These are phyloP conservation scores for Misopates orontium DNA, from an alignment of 257 asterid genomes.

Conservation along the genomic window DNA sequence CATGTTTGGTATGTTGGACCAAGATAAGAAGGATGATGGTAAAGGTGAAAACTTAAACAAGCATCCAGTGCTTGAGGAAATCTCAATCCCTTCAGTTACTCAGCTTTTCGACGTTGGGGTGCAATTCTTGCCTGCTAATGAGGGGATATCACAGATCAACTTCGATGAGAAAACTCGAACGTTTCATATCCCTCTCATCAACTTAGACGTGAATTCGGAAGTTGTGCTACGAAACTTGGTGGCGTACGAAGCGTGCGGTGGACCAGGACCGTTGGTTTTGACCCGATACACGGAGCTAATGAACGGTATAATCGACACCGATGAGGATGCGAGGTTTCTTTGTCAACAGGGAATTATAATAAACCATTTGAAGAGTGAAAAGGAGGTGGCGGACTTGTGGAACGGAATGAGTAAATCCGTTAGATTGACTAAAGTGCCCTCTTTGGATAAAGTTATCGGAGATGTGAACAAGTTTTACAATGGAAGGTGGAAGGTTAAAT, in stretches of 20 bases:
- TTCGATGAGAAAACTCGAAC: conserved; percentile 30
- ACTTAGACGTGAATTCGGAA: conserved; percentile 37
- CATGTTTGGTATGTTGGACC: conserved; percentile 12
- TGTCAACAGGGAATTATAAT: conserved; percentile 54
- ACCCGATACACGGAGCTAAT: conserved; percentile 62
- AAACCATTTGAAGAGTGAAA: conserved; percentile 69
- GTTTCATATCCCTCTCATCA: conserved; percentile 31
- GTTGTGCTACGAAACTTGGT: conserved; percentile 45
- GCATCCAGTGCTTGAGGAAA: conserved; percentile 44
- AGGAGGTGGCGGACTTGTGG: conserved; percentile 68
- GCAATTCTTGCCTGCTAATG: conserved; percentile 23
- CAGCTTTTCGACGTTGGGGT: conserved; percentile 37
- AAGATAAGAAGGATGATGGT: conserved; percentile 21
- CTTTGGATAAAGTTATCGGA: conserved; percentile 56
- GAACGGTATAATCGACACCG: conserved; percentile 65
- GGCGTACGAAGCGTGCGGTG: conserved; percentile 56
- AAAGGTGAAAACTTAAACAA: conserved; percentile 2
- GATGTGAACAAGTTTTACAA: conserved; percentile 60
- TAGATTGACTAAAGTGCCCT: conserved; percentile 65
- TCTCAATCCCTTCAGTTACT: conserved; percentile 43
- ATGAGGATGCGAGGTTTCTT: conserved; percentile 49
- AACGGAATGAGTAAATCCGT: conserved; percentile 68
- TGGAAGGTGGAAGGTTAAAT: conserved; percentile 56
- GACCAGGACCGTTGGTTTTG: conserved; percentile 51
- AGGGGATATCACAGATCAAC: conserved; percentile 30